A percentile compares a stretch with the other conserved stretches of the same genome.
phyloP scores from a whole-genome alignment of 352 stramenopile genomes.

The Sclerospora graminicola region DNA sequence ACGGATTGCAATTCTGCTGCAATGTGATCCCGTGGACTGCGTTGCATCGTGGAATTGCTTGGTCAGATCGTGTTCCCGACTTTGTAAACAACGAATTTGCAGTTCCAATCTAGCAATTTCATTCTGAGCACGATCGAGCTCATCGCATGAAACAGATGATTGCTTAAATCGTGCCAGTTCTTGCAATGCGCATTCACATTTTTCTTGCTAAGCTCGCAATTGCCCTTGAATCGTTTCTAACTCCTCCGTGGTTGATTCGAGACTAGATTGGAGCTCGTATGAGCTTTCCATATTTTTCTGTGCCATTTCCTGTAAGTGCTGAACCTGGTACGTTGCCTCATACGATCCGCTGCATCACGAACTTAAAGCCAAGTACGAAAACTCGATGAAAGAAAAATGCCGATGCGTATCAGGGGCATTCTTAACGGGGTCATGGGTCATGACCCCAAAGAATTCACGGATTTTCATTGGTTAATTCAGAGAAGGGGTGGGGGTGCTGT shows the following conservation, averaged over 20 bases:
- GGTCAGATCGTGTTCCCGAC: conserved; percentile 28
- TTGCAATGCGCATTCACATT: conserved; percentile 17
- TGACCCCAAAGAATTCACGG: too few species aligned
- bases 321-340: too few species aligned
- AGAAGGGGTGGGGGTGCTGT: too few species aligned
- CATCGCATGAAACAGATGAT: conserved; percentile 15
- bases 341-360: too few species aligned
- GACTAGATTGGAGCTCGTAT: conserved; percentile 47
- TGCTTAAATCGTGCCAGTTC: conserved; percentile 15
- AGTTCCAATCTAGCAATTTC: conserved; percentile 30
- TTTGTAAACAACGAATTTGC: conserved; percentile 25
- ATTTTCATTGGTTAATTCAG: too few species aligned
- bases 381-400: too few species aligned
- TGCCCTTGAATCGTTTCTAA: conserved; percentile 17
- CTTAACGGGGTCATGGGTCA: too few species aligned
- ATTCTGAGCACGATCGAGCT: conserved; percentile 22
- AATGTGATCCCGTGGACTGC: conserved; percentile 21
- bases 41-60: conserved; percentile 22
- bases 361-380: too few species aligned
- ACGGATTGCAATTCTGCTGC: conserved; percentile 13
- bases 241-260: conserved; percentile 43
- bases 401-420: too few species aligned
- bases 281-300: conserved; percentile 44
- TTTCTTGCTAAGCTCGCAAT: conserved; percentile 21
- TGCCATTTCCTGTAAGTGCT: conserved; percentile 52